These are phyloP conservation scores for Exserohilum rostratum DNA, from an alignment of 2,329 filamentous ascomycete genomes.

Conservation along the genomic window DNA sequence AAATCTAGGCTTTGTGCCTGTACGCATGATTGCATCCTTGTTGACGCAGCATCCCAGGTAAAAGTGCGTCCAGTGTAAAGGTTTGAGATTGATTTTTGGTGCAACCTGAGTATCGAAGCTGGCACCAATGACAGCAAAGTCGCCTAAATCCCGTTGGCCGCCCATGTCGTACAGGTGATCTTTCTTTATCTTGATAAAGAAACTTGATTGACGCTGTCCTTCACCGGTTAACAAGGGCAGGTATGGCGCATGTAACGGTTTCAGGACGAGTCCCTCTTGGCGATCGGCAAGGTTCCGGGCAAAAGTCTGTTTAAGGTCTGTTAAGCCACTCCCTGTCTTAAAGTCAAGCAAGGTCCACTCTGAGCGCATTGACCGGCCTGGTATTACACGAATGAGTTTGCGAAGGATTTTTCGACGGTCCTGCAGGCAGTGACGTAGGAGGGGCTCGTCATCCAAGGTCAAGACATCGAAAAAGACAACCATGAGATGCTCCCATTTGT, in stretches of 20 bases:
- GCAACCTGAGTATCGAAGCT: slow-evolving; percentile 71
- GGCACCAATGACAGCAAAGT: slow-evolving; percentile 80
- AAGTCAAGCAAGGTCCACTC: slow-evolving; percentile 73
- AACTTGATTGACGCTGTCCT: slow-evolving; percentile 40
- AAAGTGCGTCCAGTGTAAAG: slow-evolving; percentile 78
- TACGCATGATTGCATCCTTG: slow-evolving; percentile 62
- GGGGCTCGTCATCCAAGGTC: slow-evolving; percentile 60
- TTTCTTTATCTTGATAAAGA: slow-evolving; percentile 86
- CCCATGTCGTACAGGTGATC: slow-evolving; percentile 81
- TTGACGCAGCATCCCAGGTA: slow-evolving; percentile 79
- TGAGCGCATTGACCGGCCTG: slow-evolving; percentile 70
- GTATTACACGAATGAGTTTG: slow-evolving; percentile 59
- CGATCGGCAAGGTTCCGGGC: slow-evolving; percentile 67
- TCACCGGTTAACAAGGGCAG: slow-evolving; percentile 55
- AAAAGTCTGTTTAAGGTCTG: slow-evolving; percentile 58
- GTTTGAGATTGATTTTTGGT: slow-evolving; percentile 58
- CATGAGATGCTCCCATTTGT: slow-evolving; percentile 63
- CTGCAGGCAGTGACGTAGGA: slow-evolving; percentile 61
- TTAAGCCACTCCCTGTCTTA: slow-evolving; percentile 39
- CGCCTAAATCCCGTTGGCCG: slow-evolving; percentile 68
- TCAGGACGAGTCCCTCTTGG: slow-evolving; percentile 82
- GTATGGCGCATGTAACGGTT: slow-evolving; percentile 77
- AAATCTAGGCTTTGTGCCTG: slow-evolving; percentile 63
- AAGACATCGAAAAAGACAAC: slow-evolving; percentile 67
- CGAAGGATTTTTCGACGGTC: slow-evolving; percentile 67